Base-by-base conservation (phyloP, 179 eudicot genomes). In the Beta corolliflora region DNA sequence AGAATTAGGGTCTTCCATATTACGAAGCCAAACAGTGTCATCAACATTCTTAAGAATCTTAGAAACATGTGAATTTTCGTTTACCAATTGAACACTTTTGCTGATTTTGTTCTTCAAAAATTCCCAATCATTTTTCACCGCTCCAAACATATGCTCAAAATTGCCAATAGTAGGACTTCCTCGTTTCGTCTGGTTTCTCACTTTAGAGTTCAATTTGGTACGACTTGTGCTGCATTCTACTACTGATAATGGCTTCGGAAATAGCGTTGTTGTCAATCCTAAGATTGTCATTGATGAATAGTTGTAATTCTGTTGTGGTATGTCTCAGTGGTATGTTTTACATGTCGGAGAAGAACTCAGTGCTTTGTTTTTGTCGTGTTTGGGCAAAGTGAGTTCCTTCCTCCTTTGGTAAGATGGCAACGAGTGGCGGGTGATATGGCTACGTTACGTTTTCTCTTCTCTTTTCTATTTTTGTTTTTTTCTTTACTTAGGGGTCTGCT, bases 1-100 rank as follows among this genome's bases (percentile, higher is more conserved):
- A 67, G 87, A 77, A 78, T 74, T 74, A 6, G 91, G 89, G 75
- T 94, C 90, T 85, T 94, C 97, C 44, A 92, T 77, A 80, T 85
- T 70, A 73, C 97, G 92, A 56, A 94, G 88, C 98, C 98, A 93
- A 53, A 93, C 58, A 73, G 88, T 71, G 80, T 91, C 91, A 78
- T 91, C 93, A 71, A 92, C 86, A 52, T 81, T 77, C 80, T 88
- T 85, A 25, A 80, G 83, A 44, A 91, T 80, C 82, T 90, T 85
- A 15, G 92, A 88, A 48, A 87, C 44, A 8, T 77, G 86, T 52
- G 92, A 80, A 44, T 89, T 78, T 60, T 87, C 76, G 41, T 88
- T 88, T 5, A 92, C 98, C 93, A 92, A 92, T 16, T 81, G 61
- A 36, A 91, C 53, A 10, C 93, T 85, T 76, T 79, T 77, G 3